These are phyloP conservation scores for Paecilomyces sp. DNA, from an alignment of 2,329 filamentous ascomycete genomes.

Conservation along the genomic window DNA sequence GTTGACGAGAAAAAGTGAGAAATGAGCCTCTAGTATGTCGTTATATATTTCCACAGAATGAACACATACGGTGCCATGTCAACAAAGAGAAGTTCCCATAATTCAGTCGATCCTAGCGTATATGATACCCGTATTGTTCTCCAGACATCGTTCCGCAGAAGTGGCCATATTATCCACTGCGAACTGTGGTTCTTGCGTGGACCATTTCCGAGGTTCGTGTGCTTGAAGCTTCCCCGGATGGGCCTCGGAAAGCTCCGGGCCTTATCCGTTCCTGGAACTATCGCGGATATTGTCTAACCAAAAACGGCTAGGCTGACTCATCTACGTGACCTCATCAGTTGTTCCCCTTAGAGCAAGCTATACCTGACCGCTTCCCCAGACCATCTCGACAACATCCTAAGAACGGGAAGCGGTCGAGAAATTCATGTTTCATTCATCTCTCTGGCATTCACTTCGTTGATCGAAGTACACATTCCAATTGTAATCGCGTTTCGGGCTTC, in stretches of 20 bases:
- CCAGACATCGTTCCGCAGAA: neutral
- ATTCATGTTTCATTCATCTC: neutral
- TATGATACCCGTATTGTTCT: neutral
- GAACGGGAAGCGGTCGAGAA: neutral
- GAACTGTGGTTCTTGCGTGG: neutral
- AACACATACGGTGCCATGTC: too few relatives aligned
- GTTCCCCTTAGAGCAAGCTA: neutral
- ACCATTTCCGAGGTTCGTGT: neutral
- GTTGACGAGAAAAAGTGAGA: too few relatives aligned
- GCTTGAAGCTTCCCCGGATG: neutral
- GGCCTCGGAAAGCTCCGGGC: neutral
- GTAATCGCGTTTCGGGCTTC: neutral
- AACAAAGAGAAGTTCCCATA: too few relatives aligned
- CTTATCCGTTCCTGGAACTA: neutral
- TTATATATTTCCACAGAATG: too few relatives aligned
- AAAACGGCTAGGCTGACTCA: neutral
- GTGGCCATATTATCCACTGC: neutral
- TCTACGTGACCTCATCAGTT: neutral
- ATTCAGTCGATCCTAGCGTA: too few relatives aligned
- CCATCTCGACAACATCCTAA: neutral
- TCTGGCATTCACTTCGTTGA: neutral
- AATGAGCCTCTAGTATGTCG: too few relatives aligned
- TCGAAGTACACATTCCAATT: neutral
- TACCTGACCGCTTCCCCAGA: neutral
- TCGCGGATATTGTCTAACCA: neutral